These are phyloP conservation scores for Nigrospora sphaerica DNA, from an alignment of 2,329 filamentous ascomycete genomes.

Conservation along the genomic window DNA sequence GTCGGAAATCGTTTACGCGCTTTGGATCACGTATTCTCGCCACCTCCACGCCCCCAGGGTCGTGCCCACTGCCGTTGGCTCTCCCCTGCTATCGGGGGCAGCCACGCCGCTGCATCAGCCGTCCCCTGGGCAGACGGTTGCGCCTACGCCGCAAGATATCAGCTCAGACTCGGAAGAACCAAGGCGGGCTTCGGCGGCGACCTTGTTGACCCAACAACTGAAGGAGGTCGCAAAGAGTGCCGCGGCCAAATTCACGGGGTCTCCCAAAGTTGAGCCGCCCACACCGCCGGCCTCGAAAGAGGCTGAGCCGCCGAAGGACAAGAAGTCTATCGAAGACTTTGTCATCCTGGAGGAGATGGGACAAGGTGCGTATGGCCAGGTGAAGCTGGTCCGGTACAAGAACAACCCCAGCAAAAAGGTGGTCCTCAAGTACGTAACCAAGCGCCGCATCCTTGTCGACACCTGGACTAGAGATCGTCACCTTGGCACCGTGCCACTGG, in stretches of 20 bases:
- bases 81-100: constrained; percentile 55
- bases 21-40: constrained; percentile 96
- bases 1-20: constrained; percentile 81
- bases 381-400: constrained; percentile 88
- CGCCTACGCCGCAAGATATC: constrained; percentile 50
- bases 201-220: constrained; percentile 47
- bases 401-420: constrained; percentile 69
- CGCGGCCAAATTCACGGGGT: constrained; percentile 43
- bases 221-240: constrained; percentile 50
- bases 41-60: constrained; percentile 74
- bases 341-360: constrained; percentile 96
- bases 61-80: constrained; percentile 45
- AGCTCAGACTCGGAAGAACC: constrained; percentile 45
- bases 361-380: constrained; percentile 94
- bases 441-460: constrained; percentile 91
- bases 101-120: constrained; percentile 72
- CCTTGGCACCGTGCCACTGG: constrained; percentile 87
- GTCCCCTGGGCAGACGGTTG: constrained; percentile 64
- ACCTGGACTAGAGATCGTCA: constrained; percentile 95
- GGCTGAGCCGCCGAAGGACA: constrained; percentile 36
- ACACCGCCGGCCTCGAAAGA: constrained; percentile 25
- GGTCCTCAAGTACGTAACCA: constrained; percentile 96
- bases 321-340: constrained; percentile 87
- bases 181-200: constrained; percentile 35
- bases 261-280: constrained; percentile 15